These are phyloP conservation scores for Trichoderma endophyticum DNA, from an alignment of 2,329 filamentous ascomycete species.

Conservation along the genomic window DNA sequence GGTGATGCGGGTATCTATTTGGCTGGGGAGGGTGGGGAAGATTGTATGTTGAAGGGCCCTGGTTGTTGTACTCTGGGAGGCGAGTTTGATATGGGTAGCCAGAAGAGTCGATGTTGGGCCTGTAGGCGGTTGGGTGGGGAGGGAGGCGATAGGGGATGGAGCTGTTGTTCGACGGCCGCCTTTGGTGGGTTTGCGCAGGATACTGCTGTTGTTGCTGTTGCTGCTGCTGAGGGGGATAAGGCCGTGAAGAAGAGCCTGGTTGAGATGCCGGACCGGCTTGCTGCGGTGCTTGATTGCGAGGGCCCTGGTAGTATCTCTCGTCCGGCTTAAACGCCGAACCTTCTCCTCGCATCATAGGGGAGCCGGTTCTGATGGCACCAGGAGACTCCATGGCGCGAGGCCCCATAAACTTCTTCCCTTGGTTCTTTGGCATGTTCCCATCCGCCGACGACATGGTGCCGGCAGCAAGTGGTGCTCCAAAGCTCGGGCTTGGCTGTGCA, in stretches of 20 bases:
- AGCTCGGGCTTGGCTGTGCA: conserved; percentile 27
- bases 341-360: conserved; percentile 38
- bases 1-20: conserved; percentile 15
- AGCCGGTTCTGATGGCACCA: conserved; percentile 26
- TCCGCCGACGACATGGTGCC: conserved; percentile 15
- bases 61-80: conserved; percentile 4
- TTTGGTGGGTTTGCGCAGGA: background rate
- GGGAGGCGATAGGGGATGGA: conserved; percentile 13
- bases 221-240: background rate
- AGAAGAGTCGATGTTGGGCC: conserved; percentile 22
- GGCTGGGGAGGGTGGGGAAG: background rate
- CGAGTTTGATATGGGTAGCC: conserved; percentile 19
- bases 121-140: conserved; percentile 16
- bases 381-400: conserved; percentile 17
- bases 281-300: background rate
- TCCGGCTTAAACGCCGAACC: conserved; percentile 34
- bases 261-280: background rate
- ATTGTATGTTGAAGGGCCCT: background rate
- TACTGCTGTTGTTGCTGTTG: background rate
- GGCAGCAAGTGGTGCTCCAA: conserved; percentile 29
- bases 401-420: background rate
- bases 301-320: conserved; percentile 16
- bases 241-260: background rate
- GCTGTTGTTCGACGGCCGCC: conserved; percentile 2
- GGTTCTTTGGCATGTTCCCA: background rate